Percentiles rank a stretch among this genome's conserved stretches.
Conservation (phyloP, 78 protist genomes). For the Chrysochromulina parva region DNA sequence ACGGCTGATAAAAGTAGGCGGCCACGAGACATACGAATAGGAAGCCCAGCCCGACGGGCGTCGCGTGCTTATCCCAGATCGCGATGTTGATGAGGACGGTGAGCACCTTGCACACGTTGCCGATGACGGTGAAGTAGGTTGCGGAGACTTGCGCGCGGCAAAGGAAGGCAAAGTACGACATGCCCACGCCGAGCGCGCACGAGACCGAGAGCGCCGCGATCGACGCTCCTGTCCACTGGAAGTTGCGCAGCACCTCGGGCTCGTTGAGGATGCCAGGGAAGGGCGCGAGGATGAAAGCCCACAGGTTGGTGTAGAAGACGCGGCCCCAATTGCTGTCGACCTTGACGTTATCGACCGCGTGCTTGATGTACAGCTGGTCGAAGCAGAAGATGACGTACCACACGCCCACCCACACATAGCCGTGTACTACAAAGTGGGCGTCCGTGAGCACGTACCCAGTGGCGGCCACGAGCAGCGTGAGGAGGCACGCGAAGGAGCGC, state of each 20-base stretch:
- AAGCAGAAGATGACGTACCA: background rate
- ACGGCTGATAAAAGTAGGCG: background rate
- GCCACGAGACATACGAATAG: background rate
- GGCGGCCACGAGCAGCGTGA: background rate
- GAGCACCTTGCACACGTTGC: conserved; percentile 11
- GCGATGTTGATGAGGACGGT: background rate
- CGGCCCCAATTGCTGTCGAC: conserved; percentile 3
- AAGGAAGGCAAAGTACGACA: conserved; percentile 12
- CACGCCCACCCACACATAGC: background rate
- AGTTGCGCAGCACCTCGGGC: background rate
- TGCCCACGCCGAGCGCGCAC: background rate
- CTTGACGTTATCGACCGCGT: background rate
- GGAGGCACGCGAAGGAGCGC: background rate
- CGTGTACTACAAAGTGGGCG: background rate
- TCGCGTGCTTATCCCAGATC: background rate
- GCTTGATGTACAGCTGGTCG: conserved; percentile 14
- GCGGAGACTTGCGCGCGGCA: conserved; percentile 17
- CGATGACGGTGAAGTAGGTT: conserved; percentile 11
- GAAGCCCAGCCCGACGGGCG: background rate
- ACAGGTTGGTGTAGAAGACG: conserved; percentile 27
- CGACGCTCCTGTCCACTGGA: background rate
- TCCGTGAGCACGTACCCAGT: background rate
- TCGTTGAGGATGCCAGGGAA: background rate
- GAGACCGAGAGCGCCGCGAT: background rate
- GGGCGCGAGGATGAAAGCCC: background rate